Conservation (phyloP, 2,329 filamentous ascomycete species). For the Zasmidium cellare region DNA sequence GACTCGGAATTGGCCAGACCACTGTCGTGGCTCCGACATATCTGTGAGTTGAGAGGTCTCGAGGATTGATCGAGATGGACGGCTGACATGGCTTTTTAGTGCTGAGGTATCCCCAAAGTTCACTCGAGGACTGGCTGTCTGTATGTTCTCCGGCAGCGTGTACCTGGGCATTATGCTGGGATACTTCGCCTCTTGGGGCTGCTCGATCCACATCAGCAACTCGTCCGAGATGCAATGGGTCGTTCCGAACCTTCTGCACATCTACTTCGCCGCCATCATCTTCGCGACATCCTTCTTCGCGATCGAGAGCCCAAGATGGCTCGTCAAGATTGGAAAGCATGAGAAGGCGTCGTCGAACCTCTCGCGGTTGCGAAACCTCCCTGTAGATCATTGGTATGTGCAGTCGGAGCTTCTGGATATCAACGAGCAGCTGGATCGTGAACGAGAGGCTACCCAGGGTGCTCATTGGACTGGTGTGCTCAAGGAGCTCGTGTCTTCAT, state of each 20-base stretch:
- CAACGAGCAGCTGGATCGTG: conserved; percentile 64
- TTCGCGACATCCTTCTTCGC: conserved; percentile 60
- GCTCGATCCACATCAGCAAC: conserved; percentile 52
- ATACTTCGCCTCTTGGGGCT: conserved; percentile 67
- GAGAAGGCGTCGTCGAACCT: conserved; percentile 33
- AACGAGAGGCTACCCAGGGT: conserved; percentile 70
- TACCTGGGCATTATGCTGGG: conserved; percentile 74
- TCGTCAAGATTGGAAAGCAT: conserved; percentile 34
- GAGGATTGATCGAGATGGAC: background rate
- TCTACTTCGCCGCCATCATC: conserved; percentile 75
- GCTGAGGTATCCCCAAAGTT: conserved; percentile 47
- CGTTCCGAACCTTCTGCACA: conserved; percentile 71
- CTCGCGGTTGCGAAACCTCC: conserved; percentile 31
- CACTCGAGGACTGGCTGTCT: conserved; percentile 65
- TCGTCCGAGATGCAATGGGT: conserved; percentile 51
- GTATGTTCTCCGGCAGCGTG: conserved; percentile 68
- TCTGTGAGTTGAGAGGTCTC: conserved; percentile 36
- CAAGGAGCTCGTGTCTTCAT: conserved; percentile 67
- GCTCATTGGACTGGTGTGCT: conserved; percentile 64
- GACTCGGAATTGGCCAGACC: conserved; percentile 49
- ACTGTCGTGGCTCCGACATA: conserved; percentile 61
- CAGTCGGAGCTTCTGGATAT: conserved; percentile 62
- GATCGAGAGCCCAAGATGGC: conserved; percentile 35
- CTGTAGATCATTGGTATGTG: conserved; percentile 33
- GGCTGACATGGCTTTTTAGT: background rate